phyloP scores from a whole-genome alignment of 768 basidiomycete genomes.

The Mycena alexandri region DNA sequence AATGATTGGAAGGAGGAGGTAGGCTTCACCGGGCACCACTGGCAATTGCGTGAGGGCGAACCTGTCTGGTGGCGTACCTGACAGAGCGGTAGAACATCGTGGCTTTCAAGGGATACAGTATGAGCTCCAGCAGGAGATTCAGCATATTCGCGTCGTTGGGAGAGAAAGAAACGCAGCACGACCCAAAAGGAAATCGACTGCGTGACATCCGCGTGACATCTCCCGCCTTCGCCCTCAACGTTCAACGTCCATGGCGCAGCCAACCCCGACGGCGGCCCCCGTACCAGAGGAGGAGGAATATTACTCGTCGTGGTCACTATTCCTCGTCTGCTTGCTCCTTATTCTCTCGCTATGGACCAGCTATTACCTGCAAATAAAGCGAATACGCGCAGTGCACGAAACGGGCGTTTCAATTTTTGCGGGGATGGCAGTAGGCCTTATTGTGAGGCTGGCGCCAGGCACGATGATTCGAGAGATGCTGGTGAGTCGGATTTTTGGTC shows the following conservation, averaged over 20 bases:
- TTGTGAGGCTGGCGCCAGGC: conserved; percentile 91
- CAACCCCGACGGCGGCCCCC: conserved; percentile 50
- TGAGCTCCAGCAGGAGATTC: too few species aligned
- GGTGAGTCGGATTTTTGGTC: conserved; percentile 63
- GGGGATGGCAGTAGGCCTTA: conserved; percentile 94
- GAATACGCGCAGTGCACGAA: conserved; percentile 95
- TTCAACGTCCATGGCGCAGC: conserved; percentile 7
- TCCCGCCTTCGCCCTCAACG: not conserved
- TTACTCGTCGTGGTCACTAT: conserved; percentile 94
- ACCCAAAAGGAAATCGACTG: too few species aligned
- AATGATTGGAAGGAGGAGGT: too few species aligned
- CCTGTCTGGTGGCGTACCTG: too few species aligned
- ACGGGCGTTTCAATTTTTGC: conserved; percentile 96
- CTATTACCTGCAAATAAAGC: conserved; percentile 97
- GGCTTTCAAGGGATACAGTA: too few species aligned
- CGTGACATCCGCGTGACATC: not conserved
- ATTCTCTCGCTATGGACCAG: conserved; percentile 96
- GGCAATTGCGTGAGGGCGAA: too few species aligned
- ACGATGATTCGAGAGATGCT: conserved; percentile 98
- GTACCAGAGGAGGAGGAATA: conserved; percentile 85
- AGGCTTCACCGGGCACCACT: too few species aligned
- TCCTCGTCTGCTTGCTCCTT: conserved; percentile 92
- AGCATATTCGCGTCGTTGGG: too few species aligned
- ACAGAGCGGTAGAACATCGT: too few species aligned
- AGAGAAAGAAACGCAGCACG: too few species aligned